These are phyloP conservation scores for Breynia disticha DNA, from an alignment of 441 rosid genomes.

Conservation along the genomic window DNA sequence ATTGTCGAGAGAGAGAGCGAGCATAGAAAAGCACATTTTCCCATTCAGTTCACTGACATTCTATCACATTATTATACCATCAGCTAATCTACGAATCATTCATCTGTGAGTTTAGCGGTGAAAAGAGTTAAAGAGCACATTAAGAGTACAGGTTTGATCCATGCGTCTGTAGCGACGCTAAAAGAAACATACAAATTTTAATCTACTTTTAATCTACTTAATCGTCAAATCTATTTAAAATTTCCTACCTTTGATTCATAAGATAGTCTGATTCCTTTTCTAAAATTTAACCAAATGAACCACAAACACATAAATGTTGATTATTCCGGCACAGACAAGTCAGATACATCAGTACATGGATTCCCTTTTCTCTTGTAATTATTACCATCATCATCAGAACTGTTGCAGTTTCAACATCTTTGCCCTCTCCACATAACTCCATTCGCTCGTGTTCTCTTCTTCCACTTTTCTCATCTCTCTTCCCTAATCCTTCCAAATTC, in stretches of 20 bases:
- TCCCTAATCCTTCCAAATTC: slow-evolving; percentile 43
- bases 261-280: no score
- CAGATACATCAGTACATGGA: slow-evolving; percentile 65
- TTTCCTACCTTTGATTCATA: no score
- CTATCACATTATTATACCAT: no score
- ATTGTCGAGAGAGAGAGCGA: neutral
- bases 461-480: slow-evolving; percentile 20
- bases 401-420: slow-evolving; percentile 13
- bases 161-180: no score
- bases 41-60: slow-evolving; percentile 61
- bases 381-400: slow-evolving; percentile 23
- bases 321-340: slow-evolving; percentile 24
- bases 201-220: no score
- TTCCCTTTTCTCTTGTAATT: slow-evolving; percentile 55
- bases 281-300: no score
- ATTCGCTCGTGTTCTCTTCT: slow-evolving; percentile 36
- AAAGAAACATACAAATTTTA: no score
- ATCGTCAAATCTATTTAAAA: no score
- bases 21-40: slow-evolving; percentile 40
- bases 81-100: no score
- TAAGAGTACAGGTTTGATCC: no score
- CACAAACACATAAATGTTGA: slow-evolving; percentile 18
- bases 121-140: no score
- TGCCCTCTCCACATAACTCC: slow-evolving; percentile 27
- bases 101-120: no score